Evolutionary conservation across 192 early-diverging fungal genomes (phyloP).

Genomic region (Thoreauomyces humboldtii): DNA sequence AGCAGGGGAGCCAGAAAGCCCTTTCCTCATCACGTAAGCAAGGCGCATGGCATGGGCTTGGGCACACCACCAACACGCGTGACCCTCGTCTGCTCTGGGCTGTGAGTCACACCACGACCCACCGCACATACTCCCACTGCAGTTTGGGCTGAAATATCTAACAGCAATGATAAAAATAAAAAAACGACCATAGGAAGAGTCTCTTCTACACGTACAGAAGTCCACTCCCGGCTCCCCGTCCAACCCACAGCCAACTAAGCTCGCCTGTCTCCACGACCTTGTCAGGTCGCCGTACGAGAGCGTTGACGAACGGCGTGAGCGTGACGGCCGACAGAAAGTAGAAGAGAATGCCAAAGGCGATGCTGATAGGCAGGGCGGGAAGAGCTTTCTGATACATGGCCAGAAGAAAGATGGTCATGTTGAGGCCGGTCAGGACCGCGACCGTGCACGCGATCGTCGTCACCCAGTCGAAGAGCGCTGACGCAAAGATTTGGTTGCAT

Average conservation of each 20-base stretch:
- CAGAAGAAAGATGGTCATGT: slow-evolving; percentile 83
- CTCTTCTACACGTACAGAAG: slow-evolving; percentile 42
- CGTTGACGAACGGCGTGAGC: slow-evolving; percentile 39
- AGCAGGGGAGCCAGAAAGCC: too few relatives aligned
- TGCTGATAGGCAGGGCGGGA: slow-evolving; percentile 83
- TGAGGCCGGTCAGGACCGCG: slow-evolving; percentile 80
- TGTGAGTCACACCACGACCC: too few relatives aligned
- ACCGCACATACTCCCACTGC: too few relatives aligned
- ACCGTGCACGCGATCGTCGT: slow-evolving; percentile 74
- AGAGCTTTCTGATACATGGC: slow-evolving; percentile 78
- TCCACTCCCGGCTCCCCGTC: slow-evolving; percentile 35
- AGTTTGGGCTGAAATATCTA: too few relatives aligned
- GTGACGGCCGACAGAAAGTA: slow-evolving; percentile 62
- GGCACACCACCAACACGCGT: too few relatives aligned
- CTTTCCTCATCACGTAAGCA: too few relatives aligned
- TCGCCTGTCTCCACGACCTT: background rate
- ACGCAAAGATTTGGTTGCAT: too few relatives aligned
- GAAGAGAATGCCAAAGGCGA: slow-evolving; percentile 81
- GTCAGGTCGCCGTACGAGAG: slow-evolving; percentile 7
- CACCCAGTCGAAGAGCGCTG: slow-evolving; percentile 76
- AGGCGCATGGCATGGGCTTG: too few relatives aligned
- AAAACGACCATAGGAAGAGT: too few relatives aligned
- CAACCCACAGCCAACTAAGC: slow-evolving; percentile 40
- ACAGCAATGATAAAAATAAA: too few relatives aligned
- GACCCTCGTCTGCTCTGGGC: too few relatives aligned